Percentiles rank a stretch among this genome's conserved stretches.
Conservation (phyloP, 129 eudicot species). For the Escallonia rubra region DNA sequence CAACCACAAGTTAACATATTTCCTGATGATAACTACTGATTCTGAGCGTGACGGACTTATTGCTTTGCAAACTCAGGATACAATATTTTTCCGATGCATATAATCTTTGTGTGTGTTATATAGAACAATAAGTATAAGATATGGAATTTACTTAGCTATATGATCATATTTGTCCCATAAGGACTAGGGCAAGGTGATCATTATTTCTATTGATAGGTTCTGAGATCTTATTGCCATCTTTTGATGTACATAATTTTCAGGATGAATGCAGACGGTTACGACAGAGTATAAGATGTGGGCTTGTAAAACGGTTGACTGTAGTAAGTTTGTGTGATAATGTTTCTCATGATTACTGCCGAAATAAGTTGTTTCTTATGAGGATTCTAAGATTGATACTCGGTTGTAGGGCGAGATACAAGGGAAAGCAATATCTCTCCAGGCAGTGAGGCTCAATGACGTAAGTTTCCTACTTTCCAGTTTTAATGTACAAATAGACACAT, state of each 20-base stretch:
- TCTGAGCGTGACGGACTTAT: too few relatives aligned
- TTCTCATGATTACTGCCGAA: background rate
- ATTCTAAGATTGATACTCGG: constrained; percentile 17
- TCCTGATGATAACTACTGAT: too few relatives aligned
- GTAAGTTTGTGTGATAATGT: constrained; percentile 42
- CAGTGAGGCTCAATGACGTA: constrained; percentile 72
- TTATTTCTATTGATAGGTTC: background rate
- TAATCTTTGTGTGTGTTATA: too few relatives aligned
- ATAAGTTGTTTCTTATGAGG: background rate
- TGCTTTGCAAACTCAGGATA: too few relatives aligned
- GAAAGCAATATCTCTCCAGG: constrained; percentile 73
- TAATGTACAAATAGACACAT: constrained; percentile 4
- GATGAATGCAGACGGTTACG: constrained; percentile 92
- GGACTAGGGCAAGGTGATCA: too few relatives aligned
- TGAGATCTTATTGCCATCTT: background rate
- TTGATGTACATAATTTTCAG: constrained; percentile 34
- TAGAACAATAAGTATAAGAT: too few relatives aligned
- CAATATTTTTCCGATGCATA: too few relatives aligned
- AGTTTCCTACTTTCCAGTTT: constrained; percentile 35
- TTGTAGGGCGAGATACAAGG: constrained; percentile 80
- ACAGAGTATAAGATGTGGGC: constrained; percentile 83
- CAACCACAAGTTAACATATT: too few relatives aligned
- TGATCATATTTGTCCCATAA: too few relatives aligned
- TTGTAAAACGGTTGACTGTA: constrained; percentile 70
- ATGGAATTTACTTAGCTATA: too few relatives aligned